Percentiles rank a stretch among this genome's conserved stretches.
Conservation (phyloP, 352 stramenopile species). For the Globisporangium heterothallicum region DNA sequence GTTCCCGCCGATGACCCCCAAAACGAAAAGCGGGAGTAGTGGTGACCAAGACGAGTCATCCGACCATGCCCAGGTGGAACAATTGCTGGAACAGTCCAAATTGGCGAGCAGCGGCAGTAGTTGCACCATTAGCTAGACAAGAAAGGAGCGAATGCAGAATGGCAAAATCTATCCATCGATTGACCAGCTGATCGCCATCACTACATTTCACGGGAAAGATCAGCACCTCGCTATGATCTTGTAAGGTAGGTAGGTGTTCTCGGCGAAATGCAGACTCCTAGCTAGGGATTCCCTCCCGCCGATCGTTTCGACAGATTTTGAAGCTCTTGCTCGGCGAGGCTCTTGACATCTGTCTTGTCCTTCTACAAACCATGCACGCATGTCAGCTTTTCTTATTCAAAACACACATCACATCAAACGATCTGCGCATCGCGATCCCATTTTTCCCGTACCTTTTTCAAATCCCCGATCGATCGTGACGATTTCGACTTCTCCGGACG, state of each 20-base stretch:
- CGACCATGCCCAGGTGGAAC: conserved; percentile 62
- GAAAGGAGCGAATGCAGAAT: background rate
- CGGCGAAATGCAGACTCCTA: background rate
- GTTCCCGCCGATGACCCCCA: conserved; percentile 53
- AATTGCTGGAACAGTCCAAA: conserved; percentile 66
- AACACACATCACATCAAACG: no score
- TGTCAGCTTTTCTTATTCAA: conserved; percentile 3
- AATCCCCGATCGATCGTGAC: conserved; percentile 42
- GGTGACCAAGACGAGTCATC: conserved; percentile 29
- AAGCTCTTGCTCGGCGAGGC: conserved; percentile 48
- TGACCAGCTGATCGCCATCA: no score
- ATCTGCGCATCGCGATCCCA: no score
- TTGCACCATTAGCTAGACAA: conserved; percentile 53
- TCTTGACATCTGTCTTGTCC: conserved; percentile 56
- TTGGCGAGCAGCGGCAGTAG: conserved; percentile 35
- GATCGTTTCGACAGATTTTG: conserved; percentile 40
- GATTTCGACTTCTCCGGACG: conserved; percentile 78
- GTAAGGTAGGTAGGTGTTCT: no score
- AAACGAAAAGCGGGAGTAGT: conserved; percentile 19
- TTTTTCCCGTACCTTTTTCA: conserved; percentile 45
- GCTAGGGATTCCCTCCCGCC: conserved; percentile 7
- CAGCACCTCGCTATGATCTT: no score
- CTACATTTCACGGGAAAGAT: background rate
- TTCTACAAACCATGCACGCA: conserved; percentile 27
- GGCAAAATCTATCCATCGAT: no score